phyloP scores from a whole-genome alignment of 352 stramenopile species.

The Phytophthora boehmeriae region DNA sequence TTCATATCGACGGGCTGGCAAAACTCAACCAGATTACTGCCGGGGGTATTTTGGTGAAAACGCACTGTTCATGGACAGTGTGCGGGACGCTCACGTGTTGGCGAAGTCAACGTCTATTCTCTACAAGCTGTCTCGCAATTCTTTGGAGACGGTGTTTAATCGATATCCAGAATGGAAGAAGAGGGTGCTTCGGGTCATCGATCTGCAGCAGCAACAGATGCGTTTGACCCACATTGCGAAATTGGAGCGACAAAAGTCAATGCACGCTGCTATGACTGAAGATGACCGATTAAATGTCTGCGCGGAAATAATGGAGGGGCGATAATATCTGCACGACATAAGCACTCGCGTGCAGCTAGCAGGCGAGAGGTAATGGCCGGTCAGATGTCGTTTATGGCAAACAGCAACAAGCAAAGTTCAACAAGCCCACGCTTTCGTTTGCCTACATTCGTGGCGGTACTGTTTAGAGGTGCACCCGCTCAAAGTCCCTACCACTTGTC shows the following conservation, averaged over 20 bases:
- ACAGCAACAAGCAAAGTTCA: not conserved
- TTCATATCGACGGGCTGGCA: constrained; percentile 31
- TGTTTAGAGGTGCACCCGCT: constrained; percentile 38
- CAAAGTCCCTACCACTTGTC: constrained; percentile 54
- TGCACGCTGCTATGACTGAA: constrained; percentile 37
- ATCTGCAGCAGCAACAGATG: constrained; percentile 58
- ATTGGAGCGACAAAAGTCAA: constrained; percentile 48
- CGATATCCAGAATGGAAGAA: constrained; percentile 74
- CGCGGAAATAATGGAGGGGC: constrained; percentile 48
- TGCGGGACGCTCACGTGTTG: constrained; percentile 58
- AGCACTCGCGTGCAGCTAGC: constrained; percentile 35
- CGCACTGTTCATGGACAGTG: constrained; percentile 65
- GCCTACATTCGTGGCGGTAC: constrained; percentile 16
- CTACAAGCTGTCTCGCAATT: constrained; percentile 69
- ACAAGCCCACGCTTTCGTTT: constrained; percentile 2
- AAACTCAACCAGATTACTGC: constrained; percentile 61
- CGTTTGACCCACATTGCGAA: constrained; percentile 48
- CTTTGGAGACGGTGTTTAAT: constrained; percentile 72
- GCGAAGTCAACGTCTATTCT: constrained; percentile 73
- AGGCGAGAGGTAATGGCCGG: constrained; percentile 10
- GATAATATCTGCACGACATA: constrained; percentile 36
- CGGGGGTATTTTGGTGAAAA: constrained; percentile 79
- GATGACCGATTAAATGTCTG: constrained; percentile 39
- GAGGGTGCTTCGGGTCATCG: constrained; percentile 70
- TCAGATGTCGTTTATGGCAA: not conserved